These are phyloP conservation scores for Tuctoria greenei DNA, from an alignment of 176 grass and related monocot genomes.

Conservation along the genomic window DNA sequence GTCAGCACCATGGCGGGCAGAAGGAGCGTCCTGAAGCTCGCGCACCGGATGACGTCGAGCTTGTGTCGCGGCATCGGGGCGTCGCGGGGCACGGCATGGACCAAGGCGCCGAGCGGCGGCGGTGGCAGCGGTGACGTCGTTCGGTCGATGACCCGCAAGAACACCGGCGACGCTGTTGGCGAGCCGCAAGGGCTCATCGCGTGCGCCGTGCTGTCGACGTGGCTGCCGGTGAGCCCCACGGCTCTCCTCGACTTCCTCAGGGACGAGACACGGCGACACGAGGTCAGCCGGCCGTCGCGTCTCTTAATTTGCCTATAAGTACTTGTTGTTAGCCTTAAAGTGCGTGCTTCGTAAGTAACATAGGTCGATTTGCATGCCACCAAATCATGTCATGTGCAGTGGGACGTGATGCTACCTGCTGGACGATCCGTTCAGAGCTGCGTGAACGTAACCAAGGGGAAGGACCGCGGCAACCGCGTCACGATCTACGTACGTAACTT, in stretches of 20 bases:
- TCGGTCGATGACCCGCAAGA: conserved; percentile 47
- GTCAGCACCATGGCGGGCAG: conserved; percentile 68
- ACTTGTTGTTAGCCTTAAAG: too few species aligned
- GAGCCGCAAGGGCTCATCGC: conserved; percentile 69
- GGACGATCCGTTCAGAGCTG: conserved; percentile 34
- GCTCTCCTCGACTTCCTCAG: conserved; percentile 50
- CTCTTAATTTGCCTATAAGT: background rate
- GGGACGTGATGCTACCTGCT: conserved; percentile 50
- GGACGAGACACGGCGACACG: conserved; percentile 54
- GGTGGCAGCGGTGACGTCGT: conserved; percentile 31
- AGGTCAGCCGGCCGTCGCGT: conserved; percentile 28
- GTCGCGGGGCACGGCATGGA: conserved; percentile 47
- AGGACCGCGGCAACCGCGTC: conserved; percentile 71
- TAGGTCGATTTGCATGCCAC: too few species aligned
- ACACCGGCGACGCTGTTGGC: conserved; percentile 40
- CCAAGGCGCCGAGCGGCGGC: conserved; percentile 23
- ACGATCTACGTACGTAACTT: conserved; percentile 52
- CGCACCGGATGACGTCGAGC: conserved; percentile 64
- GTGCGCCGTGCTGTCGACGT: conserved; percentile 58
- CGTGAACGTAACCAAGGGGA: conserved; percentile 62
- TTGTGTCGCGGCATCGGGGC: conserved; percentile 52
- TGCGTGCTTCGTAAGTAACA: too few species aligned
- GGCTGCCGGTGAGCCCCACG: conserved; percentile 55
- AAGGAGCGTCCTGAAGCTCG: conserved; percentile 80
- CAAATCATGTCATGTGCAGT: conserved; percentile 37